phyloP scores from a whole-genome alignment of 2,329 filamentous ascomycete species.

The Aspergillus pseudoterreus region DNA sequence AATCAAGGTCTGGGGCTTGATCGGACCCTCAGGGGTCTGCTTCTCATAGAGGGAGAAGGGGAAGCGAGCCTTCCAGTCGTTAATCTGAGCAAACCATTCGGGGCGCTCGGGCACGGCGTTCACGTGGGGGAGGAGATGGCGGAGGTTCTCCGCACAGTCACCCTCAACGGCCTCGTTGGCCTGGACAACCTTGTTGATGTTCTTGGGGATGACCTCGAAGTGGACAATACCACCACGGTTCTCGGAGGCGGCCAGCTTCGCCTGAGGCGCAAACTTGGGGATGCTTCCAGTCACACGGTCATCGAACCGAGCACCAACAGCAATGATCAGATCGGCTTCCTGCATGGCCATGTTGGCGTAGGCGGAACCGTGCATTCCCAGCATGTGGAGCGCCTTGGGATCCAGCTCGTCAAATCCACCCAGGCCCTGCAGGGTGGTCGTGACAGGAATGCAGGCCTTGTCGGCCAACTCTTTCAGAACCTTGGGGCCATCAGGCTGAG shows the following conservation, averaged over 20 bases:
- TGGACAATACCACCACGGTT: constrained; percentile 91
- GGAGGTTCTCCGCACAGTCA: constrained; percentile 78
- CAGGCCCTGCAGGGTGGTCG: constrained; percentile 89
- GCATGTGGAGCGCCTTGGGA: constrained; percentile 93
- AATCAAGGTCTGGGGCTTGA: constrained; percentile 93
- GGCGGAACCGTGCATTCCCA: constrained; percentile 95
- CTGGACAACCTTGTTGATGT: constrained; percentile 99
- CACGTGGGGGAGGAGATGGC: constrained; percentile 69
- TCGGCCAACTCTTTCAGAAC: constrained; percentile 83
- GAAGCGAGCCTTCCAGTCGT: constrained; percentile 86
- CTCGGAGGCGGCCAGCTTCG: constrained; percentile 78
- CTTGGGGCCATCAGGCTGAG: constrained; percentile 71
- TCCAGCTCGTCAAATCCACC: constrained; percentile 91
- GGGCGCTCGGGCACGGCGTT: constrained; percentile 63
- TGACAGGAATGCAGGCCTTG: constrained; percentile 88
- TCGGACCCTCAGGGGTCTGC: constrained; percentile 69
- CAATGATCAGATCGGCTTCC: constrained; percentile 92
- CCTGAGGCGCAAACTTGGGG: constrained; percentile 81
- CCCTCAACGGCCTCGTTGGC: constrained; percentile 94
- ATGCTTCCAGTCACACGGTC: constrained; percentile 86
- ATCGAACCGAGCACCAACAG: constrained; percentile 89
- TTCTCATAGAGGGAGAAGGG: constrained; percentile 79
- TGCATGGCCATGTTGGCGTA: constrained; percentile 99
- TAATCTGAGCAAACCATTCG: constrained; percentile 88
- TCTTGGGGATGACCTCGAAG: constrained; percentile 99